A percentile compares a stretch with the other conserved stretches of the same genome.
Evolutionary conservation across 2,329 filamentous ascomycete genomes (phyloP).

Genomic region (Stagonosporopsis cucurbitacearum): DNA sequence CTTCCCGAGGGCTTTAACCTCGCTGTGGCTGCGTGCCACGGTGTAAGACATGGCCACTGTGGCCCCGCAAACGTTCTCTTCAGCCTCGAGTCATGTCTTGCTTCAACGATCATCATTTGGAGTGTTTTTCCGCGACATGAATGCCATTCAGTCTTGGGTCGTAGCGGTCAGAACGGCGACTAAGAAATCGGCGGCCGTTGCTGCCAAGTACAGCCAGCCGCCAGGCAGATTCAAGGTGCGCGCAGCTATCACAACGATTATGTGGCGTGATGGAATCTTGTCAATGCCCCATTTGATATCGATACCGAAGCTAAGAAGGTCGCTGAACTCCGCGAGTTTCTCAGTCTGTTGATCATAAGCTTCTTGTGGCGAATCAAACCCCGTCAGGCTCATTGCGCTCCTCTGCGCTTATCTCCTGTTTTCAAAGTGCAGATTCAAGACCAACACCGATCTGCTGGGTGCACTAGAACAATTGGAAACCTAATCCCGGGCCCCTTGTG

Average conservation of each 20-base stretch:
- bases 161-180: neutral
- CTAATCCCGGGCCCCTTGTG: neutral
- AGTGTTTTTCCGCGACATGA: neutral
- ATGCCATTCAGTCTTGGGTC: neutral
- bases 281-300: too few relatives aligned
- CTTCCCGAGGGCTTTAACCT: slow-evolving; percentile 1
- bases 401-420: slow-evolving; percentile 5
- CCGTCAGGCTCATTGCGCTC: too few relatives aligned
- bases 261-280: neutral
- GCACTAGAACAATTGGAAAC: slow-evolving; percentile 8
- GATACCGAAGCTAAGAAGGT: neutral
- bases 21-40: slow-evolving; percentile 5
- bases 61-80: slow-evolving; percentile 6
- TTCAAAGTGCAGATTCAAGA: neutral
- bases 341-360: too few relatives aligned
- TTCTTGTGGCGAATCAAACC: too few relatives aligned
- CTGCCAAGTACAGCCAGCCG: neutral
- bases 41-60: slow-evolving; percentile 15
- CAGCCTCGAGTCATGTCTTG: neutral
- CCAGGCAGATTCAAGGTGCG: neutral
- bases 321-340: slow-evolving; percentile 4
- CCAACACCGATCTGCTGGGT: slow-evolving; percentile 16
- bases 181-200: neutral
- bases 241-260: neutral
- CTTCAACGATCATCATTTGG: neutral